Base-by-base conservation (phyloP, 2,329 filamentous ascomycete species). In the Geosmithia morbida region DNA sequence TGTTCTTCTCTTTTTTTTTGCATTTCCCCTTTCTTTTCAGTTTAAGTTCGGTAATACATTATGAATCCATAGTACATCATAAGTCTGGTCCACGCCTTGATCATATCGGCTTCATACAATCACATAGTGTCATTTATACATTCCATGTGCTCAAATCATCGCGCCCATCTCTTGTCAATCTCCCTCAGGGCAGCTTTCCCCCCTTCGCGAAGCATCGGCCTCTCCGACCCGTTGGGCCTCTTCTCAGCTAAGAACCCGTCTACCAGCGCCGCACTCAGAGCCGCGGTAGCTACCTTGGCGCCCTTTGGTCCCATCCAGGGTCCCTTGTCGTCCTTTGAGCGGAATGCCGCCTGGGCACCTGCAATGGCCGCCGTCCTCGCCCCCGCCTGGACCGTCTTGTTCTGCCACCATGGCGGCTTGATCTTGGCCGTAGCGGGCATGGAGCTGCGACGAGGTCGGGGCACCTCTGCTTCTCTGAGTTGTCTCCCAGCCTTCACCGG, bases 221-320 rank as follows among this genome's bases (percentile, higher is more conserved):
- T 53, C 46, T 56, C 53, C 22, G 51, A 44, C 16, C 56, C 56
- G 22, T 53, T 46, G 2, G 58, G 55, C 13, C 62, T 55, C 53
- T 63, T 65, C 47, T 60, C 54, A 2, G 59, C 59, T 44, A 69
- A 62, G 30, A 73, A 65, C 0, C 69, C 67, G 49, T 73, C 70
- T 40, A 71, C 64, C 17, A 72, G 56, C 0, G 70, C 71, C 1
- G 71, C 70, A 17, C 69, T 69, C 1, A 74, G 50, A 2, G 70
- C 71, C 2, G 70, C 69, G 2, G 69, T 69, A 1, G 68, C 71
- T 2, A 74, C 59, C 46, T 69, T 69, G 43, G 67, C 67, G 5
- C 69, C 70, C 51, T 74, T 74, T 11, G 67, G 57, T 0, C 71
- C 69, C 4, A 69, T 57, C 71, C 71, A 74, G 1, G 64, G 58